These are phyloP conservation scores for Leucogyrophana mollusca DNA, from an alignment of 768 basidiomycete species.

Conservation along the genomic window DNA sequence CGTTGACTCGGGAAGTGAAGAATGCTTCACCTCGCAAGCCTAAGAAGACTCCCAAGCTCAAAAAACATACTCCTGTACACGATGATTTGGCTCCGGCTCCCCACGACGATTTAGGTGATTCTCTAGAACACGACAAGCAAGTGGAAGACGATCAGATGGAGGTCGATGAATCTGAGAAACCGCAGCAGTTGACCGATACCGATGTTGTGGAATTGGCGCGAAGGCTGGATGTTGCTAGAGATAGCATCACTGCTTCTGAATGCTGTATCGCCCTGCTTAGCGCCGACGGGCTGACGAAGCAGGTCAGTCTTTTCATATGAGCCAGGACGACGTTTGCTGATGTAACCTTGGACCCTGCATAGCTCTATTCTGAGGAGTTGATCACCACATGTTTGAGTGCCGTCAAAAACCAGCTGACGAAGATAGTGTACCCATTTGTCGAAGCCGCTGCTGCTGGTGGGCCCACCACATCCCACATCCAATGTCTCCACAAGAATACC, in stretches of 20 bases:
- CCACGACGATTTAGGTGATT: not conserved
- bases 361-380: slow-evolving; percentile 94
- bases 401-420: slow-evolving; percentile 78
- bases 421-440: slow-evolving; percentile 83
- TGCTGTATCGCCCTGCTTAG: slow-evolving; percentile 77
- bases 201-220: slow-evolving; percentile 51
- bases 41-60: slow-evolving; percentile 46
- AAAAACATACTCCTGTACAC: slow-evolving; percentile 2
- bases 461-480: slow-evolving; percentile 48
- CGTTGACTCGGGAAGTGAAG: slow-evolving; percentile 14
- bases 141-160: slow-evolving; percentile 2
- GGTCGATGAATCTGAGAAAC: slow-evolving; percentile 6
- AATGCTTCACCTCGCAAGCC: slow-evolving; percentile 39
- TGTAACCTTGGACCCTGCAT: slow-evolving; percentile 2
- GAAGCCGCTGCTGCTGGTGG: slow-evolving; percentile 55
- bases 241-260: slow-evolving; percentile 81
- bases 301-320: slow-evolving; percentile 53
- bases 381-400: slow-evolving; percentile 75
- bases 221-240: slow-evolving; percentile 59
- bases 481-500: slow-evolving; percentile 46
- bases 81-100: not conserved
- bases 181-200: slow-evolving; percentile 38
- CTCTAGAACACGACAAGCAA: not conserved
- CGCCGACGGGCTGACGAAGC: slow-evolving; percentile 80
- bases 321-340: not conserved